Evolutionary conservation across 2,329 filamentous ascomycete genomes (phyloP).

Genomic region (Bipolaris oryzae): DNA sequence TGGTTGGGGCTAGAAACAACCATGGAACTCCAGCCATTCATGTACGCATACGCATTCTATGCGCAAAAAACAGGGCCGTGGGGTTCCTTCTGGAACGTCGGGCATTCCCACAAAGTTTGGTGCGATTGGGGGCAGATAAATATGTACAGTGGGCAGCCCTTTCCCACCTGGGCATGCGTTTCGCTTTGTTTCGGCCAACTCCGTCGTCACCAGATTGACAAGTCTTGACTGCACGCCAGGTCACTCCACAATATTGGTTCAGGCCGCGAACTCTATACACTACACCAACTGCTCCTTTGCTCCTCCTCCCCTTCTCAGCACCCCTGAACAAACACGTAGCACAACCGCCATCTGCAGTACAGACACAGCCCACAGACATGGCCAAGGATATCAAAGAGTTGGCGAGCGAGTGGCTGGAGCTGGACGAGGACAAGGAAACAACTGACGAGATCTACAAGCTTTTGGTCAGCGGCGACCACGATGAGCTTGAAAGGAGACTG

Average conservation of each 20-base stretch:
- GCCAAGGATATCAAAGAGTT: constrained; percentile 49
- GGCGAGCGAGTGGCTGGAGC: constrained; percentile 63
- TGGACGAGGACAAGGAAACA: constrained; percentile 62
- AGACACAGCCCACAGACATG: constrained; percentile 26
- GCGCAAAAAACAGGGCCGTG: background rate
- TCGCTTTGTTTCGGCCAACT: constrained; percentile 29
- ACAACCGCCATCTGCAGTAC: background rate
- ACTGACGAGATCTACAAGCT: constrained; percentile 61
- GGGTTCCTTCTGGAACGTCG: background rate
- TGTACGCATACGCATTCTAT: background rate
- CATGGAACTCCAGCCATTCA: background rate
- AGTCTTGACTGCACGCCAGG: constrained; percentile 19
- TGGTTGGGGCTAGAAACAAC: background rate
- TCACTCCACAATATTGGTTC: constrained; percentile 4
- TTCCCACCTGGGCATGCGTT: constrained; percentile 9
- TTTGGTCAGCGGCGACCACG: constrained; percentile 52
- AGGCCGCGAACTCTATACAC: background rate
- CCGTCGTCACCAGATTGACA: constrained; percentile 37
- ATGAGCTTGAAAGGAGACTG: constrained; percentile 60
- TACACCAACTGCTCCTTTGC: background rate
- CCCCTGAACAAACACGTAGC: background rate
- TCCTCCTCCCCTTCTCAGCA: background rate
- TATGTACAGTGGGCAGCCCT: constrained; percentile 13
- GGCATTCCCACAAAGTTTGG: background rate
- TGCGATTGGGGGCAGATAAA: background rate